Evolutionary conservation across 1,284 basidiomycete species (phyloP).

Genomic region (Puccinia novopanici): DNA sequence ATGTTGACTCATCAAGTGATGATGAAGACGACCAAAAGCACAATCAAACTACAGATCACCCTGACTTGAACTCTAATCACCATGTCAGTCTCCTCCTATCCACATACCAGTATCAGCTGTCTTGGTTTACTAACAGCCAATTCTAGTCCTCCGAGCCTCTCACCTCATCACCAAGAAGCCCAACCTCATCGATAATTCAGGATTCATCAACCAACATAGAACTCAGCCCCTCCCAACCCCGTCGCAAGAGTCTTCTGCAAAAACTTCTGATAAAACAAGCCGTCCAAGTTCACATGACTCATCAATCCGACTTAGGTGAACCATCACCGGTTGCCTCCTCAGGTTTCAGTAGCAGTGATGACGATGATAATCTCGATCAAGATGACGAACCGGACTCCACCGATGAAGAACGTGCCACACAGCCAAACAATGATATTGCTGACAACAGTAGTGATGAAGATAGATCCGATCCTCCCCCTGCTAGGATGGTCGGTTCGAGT

Average conservation of each 20-base stretch:
- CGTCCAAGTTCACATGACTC: constrained; percentile 38
- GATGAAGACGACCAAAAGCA: constrained; percentile 28
- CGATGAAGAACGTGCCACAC: background rate
- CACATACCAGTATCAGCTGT: background rate
- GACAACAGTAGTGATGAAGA: constrained; percentile 28
- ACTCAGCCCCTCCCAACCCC: background rate
- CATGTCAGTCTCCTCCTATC: background rate
- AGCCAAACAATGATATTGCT: background rate
- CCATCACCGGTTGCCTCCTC: background rate
- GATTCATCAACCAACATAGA: background rate
- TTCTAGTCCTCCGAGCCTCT: no score
- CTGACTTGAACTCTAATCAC: background rate
- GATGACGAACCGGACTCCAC: constrained; percentile 28
- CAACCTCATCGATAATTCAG: background rate
- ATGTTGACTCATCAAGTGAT: constrained; percentile 3
- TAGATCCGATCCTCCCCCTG: no score
- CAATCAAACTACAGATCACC: background rate
- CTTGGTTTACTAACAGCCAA: background rate
- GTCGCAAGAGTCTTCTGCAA: constrained; percentile 42
- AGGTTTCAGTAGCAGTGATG: constrained; percentile 41
- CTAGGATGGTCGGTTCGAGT: background rate
- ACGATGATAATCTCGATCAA: constrained; percentile 23
- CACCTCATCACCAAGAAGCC: background rate
- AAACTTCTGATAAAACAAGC: constrained; percentile 44
- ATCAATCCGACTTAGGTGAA: constrained; percentile 8